Conservation (phyloP, 257 asterid species). For the Scutellaria baicalensis region DNA sequence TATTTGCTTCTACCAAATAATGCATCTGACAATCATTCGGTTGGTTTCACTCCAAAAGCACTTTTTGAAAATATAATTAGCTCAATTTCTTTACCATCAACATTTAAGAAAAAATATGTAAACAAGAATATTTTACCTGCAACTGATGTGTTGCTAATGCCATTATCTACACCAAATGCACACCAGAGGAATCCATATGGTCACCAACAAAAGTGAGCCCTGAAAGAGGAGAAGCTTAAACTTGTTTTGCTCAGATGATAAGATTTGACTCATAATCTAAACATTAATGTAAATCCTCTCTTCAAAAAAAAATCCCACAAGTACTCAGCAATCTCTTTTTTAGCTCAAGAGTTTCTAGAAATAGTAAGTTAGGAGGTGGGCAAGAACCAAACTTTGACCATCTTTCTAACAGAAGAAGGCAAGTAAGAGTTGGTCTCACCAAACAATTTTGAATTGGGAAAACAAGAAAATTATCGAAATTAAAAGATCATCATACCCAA, state of each 20-base stretch:
- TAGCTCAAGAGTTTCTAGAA: background rate
- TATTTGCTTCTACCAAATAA: background rate
- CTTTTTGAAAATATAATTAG: background rate
- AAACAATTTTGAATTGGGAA: background rate
- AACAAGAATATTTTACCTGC: constrained; percentile 34
- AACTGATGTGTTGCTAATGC: constrained; percentile 44
- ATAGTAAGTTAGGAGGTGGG: background rate
- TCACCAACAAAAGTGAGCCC: constrained; percentile 7
- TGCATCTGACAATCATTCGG: constrained; percentile 7
- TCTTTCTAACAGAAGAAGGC: background rate
- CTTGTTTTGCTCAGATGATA: background rate
- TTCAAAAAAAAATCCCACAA: background rate
- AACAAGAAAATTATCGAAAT: background rate
- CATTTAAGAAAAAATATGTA: background rate
- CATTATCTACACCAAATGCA: constrained; percentile 38
- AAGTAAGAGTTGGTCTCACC: background rate
- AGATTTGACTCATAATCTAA: background rate
- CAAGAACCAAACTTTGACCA: background rate
- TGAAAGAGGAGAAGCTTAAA: background rate
- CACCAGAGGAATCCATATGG: constrained; percentile 18
- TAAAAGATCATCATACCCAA: background rate
- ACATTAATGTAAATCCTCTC: constrained; percentile 2
- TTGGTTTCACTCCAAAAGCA: background rate
- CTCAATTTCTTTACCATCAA: background rate
- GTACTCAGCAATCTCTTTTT: background rate